Base-by-base conservation (phyloP, 257 asterid species). In the Scutellaria minor region DNA sequence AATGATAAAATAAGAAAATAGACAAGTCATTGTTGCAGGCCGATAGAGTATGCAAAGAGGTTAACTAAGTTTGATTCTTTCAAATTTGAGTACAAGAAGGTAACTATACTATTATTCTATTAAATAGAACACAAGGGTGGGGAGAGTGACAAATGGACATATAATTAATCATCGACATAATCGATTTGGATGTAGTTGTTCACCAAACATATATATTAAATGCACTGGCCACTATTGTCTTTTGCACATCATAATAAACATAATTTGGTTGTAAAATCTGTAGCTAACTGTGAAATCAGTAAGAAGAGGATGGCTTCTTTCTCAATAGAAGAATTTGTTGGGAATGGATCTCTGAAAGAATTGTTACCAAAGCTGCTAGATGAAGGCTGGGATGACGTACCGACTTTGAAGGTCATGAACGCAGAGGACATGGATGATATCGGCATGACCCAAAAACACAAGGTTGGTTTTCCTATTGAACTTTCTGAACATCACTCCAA, bases 341-440 rank as follows among this genome's bases (percentile, higher is more conserved):
- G 97, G 60, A 85, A 85, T 48, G 97, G 97, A 68, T 83, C 72
- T 57, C 88, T 87, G 24, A 85, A 79, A 76, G 84, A 74, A 56
- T 73, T 89, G 46, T 64, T 88, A 46, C 85, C 87, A 48, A 86
- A 77, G 86, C 85, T 91, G 77, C 48, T 87, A 71, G 91, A 89
- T 67, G 90, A 86, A 76, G 97, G 96, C 12, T 91, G 96, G 97
- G 97, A 89, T 58, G 95, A 91, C n/a, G 93, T 91, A 9, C 96
- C 96, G 6, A 85, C 97, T 52, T 66, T 91, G 89, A 91, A 89
- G 93, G 70, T 86, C 18, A 88, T 91, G 95, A 86, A 77, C 80
- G 54, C 84, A 3, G 95, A 89, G 5, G 95, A 89, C 61, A 86
- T 81, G 95, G 79, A 85, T 56, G 87, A 85, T 58, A 71, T 91